Base-by-base conservation (phyloP, 2,329 filamentous ascomycete species). In the Cordyceps fumosorosea region DNA sequence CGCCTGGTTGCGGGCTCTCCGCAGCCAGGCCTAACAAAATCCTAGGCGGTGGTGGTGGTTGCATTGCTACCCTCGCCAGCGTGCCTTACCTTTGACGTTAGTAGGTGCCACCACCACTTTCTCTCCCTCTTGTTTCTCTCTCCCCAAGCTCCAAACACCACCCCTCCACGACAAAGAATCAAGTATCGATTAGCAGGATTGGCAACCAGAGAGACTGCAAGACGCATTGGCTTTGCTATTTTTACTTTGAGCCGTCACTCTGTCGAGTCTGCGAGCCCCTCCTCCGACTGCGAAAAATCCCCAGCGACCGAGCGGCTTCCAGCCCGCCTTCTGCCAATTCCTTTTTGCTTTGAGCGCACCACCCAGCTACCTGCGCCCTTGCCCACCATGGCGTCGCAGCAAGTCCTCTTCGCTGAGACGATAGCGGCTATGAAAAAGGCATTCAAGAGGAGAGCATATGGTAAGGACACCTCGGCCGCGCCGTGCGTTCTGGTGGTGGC, bases 371-470 rank as follows among this genome's bases (percentile, higher is more conserved):
- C 53, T 51, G 8, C 34, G 11, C 34, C 51, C 50, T 14, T 51
- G 54, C 63, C 67, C 64, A 65, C 64, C 67, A 79, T 79, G 76
- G 75, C 77, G 62, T 74, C 74, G 62, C 84, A 88, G 69, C 85
- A 88, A 69, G 77, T 85, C 48, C 76, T 87, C 63, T 84, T 89
- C 70, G 80, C 84, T 65, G 85, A 89, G 69, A 89, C 87, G 22
- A 85, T 89, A 71, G 79, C 81, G 67, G 84, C 81, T 58, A 87
- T 89, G 81, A 89, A 87, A 69, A 85, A 86, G 73, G 85, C 86
- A 6, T 77, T 88, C 64, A 88, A 87, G 71, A 77, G 85, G 65
- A 85, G 83, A 73, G 78, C 82, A 66, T 86, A 86, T 63, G 85
- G 85, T 87, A 74, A 65, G 32, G 18, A 50, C 24, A 20, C 50